A percentile compares a stretch with the other conserved stretches of the same genome.
These are phyloP conservation scores for Angomonas ambiguus DNA, from an alignment of 208 protist genomes.

Conservation along the genomic window DNA sequence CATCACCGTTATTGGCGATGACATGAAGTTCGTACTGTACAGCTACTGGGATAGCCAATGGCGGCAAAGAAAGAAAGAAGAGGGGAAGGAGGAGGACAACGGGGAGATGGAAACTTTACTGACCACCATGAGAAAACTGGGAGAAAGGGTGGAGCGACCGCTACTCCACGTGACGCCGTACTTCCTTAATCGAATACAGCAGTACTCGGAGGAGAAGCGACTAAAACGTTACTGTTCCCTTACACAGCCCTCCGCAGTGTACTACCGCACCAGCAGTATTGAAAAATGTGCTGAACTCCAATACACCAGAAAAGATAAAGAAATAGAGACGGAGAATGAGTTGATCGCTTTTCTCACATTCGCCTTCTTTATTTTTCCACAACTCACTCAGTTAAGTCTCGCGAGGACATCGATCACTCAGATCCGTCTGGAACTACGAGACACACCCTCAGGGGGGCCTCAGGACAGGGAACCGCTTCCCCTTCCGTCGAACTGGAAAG, in stretches of 20 bases:
- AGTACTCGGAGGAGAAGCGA: not conserved
- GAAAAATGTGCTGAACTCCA: too few relatives aligned
- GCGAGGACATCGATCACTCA: not conserved
- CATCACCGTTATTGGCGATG: not conserved
- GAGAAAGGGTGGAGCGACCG: not conserved
- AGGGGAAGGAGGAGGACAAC: too few relatives aligned
- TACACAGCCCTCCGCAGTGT: too few relatives aligned
- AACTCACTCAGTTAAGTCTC: not conserved
- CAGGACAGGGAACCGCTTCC: too few relatives aligned
- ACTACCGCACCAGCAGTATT: too few relatives aligned
- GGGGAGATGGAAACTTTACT: not conserved
- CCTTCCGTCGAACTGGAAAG: too few relatives aligned
- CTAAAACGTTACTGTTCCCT: too few relatives aligned
- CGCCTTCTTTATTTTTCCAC: not conserved
- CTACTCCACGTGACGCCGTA: not conserved
- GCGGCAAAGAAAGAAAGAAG: too few relatives aligned
- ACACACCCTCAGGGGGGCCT: too few relatives aligned
- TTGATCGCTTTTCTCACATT: not conserved
- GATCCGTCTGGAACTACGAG: not conserved
- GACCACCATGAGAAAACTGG: not conserved
- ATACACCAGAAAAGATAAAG: not conserved
- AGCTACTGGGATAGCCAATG: not conserved
- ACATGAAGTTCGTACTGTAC: not conserved
- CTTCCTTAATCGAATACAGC: not conserved
- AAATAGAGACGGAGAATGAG: not conserved